phyloP scores from a whole-genome alignment of 1,284 basidiomycete species.

The Leccinum subrobustum region DNA sequence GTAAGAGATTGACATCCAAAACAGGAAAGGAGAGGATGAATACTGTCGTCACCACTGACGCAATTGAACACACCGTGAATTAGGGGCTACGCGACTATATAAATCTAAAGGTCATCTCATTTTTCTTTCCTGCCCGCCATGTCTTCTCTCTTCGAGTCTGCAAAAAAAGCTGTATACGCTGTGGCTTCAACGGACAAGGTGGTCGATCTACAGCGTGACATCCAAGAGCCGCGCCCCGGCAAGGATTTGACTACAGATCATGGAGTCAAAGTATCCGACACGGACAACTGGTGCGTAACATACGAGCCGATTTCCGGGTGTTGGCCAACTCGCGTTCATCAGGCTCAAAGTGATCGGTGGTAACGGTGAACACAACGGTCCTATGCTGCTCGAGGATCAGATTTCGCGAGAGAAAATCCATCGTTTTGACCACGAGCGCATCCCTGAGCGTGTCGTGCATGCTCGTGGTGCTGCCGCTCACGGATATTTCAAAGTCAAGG shows the following conservation, averaged over 20 bases:
- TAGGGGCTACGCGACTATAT: slow-evolving; percentile 13
- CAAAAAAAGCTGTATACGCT: slow-evolving; percentile 10
- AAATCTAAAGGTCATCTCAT: not conserved
- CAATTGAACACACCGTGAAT: slow-evolving; percentile 1
- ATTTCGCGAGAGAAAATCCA: slow-evolving; percentile 70
- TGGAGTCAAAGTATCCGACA: slow-evolving; percentile 57
- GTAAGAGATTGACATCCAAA: not conserved
- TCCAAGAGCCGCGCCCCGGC: slow-evolving; percentile 36
- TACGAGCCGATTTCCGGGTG: slow-evolving; percentile 4
- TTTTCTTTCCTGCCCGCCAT: slow-evolving; percentile 12
- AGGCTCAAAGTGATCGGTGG: slow-evolving; percentile 53
- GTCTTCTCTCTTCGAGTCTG: slow-evolving; percentile 19
- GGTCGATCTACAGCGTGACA: slow-evolving; percentile 45
- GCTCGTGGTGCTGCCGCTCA: slow-evolving; percentile 81
- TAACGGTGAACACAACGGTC: slow-evolving; percentile 45
- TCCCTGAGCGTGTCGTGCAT: slow-evolving; percentile 78
- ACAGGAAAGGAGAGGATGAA: not conserved
- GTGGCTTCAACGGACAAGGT: slow-evolving; percentile 22
- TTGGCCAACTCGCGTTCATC: slow-evolving; percentile 4
- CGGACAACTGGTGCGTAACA: slow-evolving; percentile 59
- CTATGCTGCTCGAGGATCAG: slow-evolving; percentile 65
- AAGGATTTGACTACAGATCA: slow-evolving; percentile 59
- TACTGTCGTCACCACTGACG: slow-evolving; percentile 28
- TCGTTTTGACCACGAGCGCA: slow-evolving; percentile 82
- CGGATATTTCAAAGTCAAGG: slow-evolving; percentile 76